These are phyloP conservation scores for Pseudogymnoascus sp. DNA, from an alignment of 2,329 filamentous ascomycete species.

Conservation along the genomic window DNA sequence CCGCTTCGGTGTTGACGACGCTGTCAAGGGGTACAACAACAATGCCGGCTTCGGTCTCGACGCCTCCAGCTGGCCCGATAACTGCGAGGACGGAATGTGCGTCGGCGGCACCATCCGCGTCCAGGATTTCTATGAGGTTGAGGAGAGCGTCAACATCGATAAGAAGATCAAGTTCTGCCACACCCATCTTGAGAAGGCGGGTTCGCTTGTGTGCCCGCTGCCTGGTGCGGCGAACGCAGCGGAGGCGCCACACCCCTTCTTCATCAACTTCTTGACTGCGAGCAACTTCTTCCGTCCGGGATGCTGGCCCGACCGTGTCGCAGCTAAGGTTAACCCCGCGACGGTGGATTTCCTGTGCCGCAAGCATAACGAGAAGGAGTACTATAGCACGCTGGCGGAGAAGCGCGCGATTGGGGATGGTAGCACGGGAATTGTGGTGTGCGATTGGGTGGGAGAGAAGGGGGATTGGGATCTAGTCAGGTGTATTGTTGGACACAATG, in stretches of 20 bases:
- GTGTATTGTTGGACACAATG: constrained; percentile 88
- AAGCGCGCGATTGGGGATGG: constrained; percentile 56
- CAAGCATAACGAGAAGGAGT: constrained; percentile 45
- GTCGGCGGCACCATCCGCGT: constrained; percentile 71
- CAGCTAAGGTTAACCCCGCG: constrained; percentile 77
- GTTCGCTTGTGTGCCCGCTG: constrained; percentile 42
- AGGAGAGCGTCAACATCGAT: constrained; percentile 66
- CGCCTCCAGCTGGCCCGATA: constrained; percentile 73
- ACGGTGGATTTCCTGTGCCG: constrained; percentile 57
- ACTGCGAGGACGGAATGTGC: constrained; percentile 68
- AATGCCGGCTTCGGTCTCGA: constrained; percentile 54
- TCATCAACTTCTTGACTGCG: constrained; percentile 83
- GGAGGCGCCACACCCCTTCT: constrained; percentile 52
- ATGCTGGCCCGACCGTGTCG: constrained; percentile 92
- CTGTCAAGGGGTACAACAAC: constrained; percentile 42
- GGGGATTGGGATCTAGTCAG: constrained; percentile 88
- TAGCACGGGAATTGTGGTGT: constrained; percentile 80
- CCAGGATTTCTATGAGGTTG: constrained; percentile 91
- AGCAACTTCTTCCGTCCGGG: constrained; percentile 90
- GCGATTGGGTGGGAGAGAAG: constrained; percentile 82
- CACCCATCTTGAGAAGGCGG: constrained; percentile 70
- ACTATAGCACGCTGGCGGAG: constrained; percentile 18
- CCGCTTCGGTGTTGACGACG: constrained; percentile 63
- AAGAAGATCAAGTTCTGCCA: constrained; percentile 71
- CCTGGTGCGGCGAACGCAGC: constrained; percentile 32